Percentiles rank a stretch among this genome's conserved stretches.
Evolutionary conservation across 768 basidiomycete species (phyloP).

Genomic region (Podaxis mareebaensis): DNA sequence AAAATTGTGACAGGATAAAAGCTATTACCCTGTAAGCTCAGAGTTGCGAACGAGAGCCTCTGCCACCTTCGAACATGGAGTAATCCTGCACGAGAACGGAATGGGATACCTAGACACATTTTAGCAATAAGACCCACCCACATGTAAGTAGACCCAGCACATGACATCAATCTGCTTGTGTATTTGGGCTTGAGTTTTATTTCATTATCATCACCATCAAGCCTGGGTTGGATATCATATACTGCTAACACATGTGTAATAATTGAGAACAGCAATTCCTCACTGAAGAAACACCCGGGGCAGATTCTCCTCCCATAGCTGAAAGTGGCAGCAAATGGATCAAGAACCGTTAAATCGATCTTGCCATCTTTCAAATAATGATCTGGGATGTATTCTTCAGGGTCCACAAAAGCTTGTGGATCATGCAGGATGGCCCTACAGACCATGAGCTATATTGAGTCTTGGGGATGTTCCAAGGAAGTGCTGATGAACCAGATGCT

Average conservation of each 20-base stretch:
- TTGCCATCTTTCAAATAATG: conserved; percentile 25
- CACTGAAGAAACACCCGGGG: conserved; percentile 27
- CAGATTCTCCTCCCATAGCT: conserved; percentile 26
- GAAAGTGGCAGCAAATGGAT: conserved; percentile 18
- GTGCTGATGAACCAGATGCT: conserved; percentile 23
- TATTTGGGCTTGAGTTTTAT: conserved; percentile 1
- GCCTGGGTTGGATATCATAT: conserved; percentile 21
- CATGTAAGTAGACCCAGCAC: not conserved
- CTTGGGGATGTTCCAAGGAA: not conserved
- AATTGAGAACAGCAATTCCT: conserved; percentile 21
- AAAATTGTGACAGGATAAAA: not conserved
- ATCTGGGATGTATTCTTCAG: conserved; percentile 33
- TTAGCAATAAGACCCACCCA: not conserved
- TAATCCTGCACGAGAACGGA: conserved; percentile 10
- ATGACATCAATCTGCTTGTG: not conserved
- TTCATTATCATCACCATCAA: conserved; percentile 17
- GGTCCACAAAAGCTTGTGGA: conserved; percentile 30
- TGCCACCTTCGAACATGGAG: conserved; percentile 13
- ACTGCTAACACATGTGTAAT: conserved; percentile 23
- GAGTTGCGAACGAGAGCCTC: conserved; percentile 5
- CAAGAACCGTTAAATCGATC: conserved; percentile 17
- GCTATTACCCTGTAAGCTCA: not conserved
- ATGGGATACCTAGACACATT: conserved; percentile 3
- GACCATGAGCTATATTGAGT: not conserved
- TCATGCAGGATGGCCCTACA: conserved; percentile 28